A percentile compares a stretch with the other conserved stretches of the same genome.
Conservation (phyloP, 75 land plant species). For the Picea sitchensis region DNA sequence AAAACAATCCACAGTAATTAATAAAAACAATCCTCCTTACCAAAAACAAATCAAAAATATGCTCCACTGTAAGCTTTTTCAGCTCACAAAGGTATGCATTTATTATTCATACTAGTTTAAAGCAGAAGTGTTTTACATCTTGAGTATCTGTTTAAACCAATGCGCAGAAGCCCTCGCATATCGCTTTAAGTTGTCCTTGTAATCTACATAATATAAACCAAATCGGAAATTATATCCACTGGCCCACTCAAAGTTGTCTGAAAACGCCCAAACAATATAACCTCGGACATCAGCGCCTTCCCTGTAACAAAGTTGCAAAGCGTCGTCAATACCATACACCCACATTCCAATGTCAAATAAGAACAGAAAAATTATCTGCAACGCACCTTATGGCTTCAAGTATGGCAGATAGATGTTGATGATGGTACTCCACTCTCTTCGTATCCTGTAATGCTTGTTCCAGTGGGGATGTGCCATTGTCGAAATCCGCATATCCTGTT, state of each 20-base stretch:
- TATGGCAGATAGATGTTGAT: background rate
- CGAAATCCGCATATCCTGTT: conserved; percentile 7
- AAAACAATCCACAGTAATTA: too few species aligned
- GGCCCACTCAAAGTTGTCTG: conserved; percentile 62
- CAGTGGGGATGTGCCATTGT: background rate
- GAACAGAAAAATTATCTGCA: background rate
- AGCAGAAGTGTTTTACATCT: background rate
- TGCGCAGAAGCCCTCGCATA: conserved; percentile 48
- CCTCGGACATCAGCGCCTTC: conserved; percentile 47
- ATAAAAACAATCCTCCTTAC: too few species aligned
- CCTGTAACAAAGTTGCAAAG: conserved; percentile 1
- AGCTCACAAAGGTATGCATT: too few species aligned
- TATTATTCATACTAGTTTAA: too few species aligned
- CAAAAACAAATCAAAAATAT: too few species aligned
- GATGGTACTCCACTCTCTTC: background rate
- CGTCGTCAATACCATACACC: background rate
- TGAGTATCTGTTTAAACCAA: conserved; percentile 47
- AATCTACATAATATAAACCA: conserved; percentile 52
- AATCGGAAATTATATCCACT: conserved; percentile 42
- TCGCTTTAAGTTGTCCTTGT: conserved; percentile 28
- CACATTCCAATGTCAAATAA: too few species aligned
- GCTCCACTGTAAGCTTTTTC: too few species aligned
- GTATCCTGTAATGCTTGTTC: background rate
- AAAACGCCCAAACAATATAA: conserved; percentile 55
- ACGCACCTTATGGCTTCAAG: background rate